These are phyloP conservation scores for Trametes cubensis DNA, from an alignment of 768 basidiomycete species.

Conservation along the genomic window DNA sequence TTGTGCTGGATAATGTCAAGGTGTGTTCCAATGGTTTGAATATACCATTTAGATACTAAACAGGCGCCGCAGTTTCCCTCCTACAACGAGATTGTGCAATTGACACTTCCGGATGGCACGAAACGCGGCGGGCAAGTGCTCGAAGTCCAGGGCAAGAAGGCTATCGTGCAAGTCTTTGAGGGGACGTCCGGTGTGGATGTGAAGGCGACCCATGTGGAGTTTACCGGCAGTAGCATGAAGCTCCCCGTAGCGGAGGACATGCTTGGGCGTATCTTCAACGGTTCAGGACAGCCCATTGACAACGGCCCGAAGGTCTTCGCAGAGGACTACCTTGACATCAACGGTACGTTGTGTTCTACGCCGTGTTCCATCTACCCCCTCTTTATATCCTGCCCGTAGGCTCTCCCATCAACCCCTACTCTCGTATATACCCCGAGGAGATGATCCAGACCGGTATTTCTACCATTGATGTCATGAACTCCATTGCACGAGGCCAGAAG, in stretches of 20 bases:
- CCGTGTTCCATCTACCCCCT: conserved; percentile 1
- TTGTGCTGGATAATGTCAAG: conserved; percentile 98
- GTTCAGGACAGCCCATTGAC: conserved; percentile 96
- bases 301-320: conserved; percentile 99
- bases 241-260: conserved; percentile 98
- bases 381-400: conserved; percentile 50
- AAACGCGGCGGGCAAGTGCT: conserved; percentile 97
- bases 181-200: conserved; percentile 98
- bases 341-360: conserved; percentile 59
- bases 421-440: conserved; percentile 99
- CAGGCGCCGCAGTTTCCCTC: conserved; percentile 74
- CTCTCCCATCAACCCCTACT: conserved; percentile 96
- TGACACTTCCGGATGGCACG: conserved; percentile 93
- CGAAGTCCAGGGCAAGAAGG: conserved; percentile 98
- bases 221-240: conserved; percentile 98
- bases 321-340: conserved; percentile 99
- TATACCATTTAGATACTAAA: conserved; percentile 10
- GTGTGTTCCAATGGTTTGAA: conserved; percentile 45
- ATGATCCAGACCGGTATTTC: conserved; percentile 99
- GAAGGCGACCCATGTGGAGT: conserved; percentile 95
- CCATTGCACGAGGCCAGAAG: conserved; percentile 99
- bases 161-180: conserved; percentile 99
- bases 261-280: conserved; percentile 99
- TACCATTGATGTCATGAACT: conserved; percentile 97
- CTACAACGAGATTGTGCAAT: conserved; percentile 96